Conservation (phyloP, 208 protist species). For the Trypanosoma cruzi region DNA sequence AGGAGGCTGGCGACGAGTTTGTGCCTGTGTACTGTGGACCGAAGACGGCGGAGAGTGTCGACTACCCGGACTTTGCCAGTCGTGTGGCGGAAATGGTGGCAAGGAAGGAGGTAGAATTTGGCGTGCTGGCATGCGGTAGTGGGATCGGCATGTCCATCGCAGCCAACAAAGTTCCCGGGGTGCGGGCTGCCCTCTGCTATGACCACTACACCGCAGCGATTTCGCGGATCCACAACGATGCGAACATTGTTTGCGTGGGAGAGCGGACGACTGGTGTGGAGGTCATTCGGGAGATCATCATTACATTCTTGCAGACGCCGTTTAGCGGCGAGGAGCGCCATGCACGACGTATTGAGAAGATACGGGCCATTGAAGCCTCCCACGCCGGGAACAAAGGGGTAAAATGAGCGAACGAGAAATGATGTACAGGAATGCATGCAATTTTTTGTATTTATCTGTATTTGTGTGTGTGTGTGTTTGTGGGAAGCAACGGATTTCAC, state of each 20-base stretch:
- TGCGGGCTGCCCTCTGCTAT: constrained; percentile 94
- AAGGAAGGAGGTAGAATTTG: constrained; percentile 59
- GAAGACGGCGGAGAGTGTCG: constrained; percentile 51
- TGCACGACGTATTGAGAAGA: constrained; percentile 59
- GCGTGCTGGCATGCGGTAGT: constrained; percentile 93
- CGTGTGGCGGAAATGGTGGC: constrained; percentile 65
- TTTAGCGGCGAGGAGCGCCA: constrained; percentile 89
- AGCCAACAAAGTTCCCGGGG: constrained; percentile 93
- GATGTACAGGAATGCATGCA: not conserved
- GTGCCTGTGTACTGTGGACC: constrained; percentile 81
- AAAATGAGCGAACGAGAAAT: not conserved
- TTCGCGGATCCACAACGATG: constrained; percentile 92
- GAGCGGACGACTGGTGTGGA: constrained; percentile 80
- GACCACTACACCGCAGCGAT: constrained; percentile 91
- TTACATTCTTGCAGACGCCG: constrained; percentile 77
- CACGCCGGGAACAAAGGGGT: not conserved
- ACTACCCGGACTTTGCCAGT: constrained; percentile 95
- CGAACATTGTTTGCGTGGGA: constrained; percentile 93
- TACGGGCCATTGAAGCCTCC: constrained; percentile 29
- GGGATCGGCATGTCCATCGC: constrained; percentile 96
- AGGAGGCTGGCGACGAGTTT: constrained; percentile 39
- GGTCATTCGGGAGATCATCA: constrained; percentile 86
- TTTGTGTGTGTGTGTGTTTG: constrained; percentile 14
- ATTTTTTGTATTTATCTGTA: constrained; percentile 15
- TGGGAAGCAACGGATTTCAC: not conserved